Base-by-base conservation (phyloP, 306 rosid genomes). In the Arachis stenosperma region DNA sequence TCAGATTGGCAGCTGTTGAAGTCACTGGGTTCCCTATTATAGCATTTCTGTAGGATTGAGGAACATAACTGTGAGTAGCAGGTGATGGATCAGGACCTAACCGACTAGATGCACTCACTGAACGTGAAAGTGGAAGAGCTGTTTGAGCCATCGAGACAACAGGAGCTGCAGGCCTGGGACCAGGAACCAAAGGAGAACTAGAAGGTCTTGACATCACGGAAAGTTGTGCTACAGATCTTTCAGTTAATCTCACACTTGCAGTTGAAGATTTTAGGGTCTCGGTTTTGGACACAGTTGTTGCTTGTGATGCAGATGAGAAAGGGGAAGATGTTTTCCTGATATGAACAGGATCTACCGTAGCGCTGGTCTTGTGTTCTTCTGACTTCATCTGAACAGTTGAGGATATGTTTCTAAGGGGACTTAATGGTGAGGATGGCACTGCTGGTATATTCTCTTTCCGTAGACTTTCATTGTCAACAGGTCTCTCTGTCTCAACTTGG, bases 11-110 rank as follows among this genome's bases (percentile, higher is more conserved):
- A 50, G 87, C 82, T 73, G 84, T 75, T 12, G 89, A 67, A 13
- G 84, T 67, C 46, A 79, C 88, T 67, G 83, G 86, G 84, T 88
- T 95, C 68, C 97, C 98, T 67, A 92, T 78, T 39, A 92, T 95
- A 71, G 92, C 99, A 84, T 95, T 92, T 80, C 97, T 86, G 75
- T 95, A 95, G 41, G 99, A 95, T 80, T 87, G 99, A 43, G 92
- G 96, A 78, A 76, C 78, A 63, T 82, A 83, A 81, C 98, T 86
- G 68, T 83, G 93, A 56, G 93, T 86, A 37, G 93, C 89, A 56
- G 96, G 85, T 2, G 91, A 82, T 13, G 92, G 86, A 53, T 92
- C 98, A 47, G 97, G 97, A 61, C 98, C 97, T 87, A 95, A 86
- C 75, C 90, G 89, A 62, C 98, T 92, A 75, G 87, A 81, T 37